Evolutionary conservation across 192 early-diverging fungal genomes (phyloP).

Genomic region (Chytriomyces sp.): DNA sequence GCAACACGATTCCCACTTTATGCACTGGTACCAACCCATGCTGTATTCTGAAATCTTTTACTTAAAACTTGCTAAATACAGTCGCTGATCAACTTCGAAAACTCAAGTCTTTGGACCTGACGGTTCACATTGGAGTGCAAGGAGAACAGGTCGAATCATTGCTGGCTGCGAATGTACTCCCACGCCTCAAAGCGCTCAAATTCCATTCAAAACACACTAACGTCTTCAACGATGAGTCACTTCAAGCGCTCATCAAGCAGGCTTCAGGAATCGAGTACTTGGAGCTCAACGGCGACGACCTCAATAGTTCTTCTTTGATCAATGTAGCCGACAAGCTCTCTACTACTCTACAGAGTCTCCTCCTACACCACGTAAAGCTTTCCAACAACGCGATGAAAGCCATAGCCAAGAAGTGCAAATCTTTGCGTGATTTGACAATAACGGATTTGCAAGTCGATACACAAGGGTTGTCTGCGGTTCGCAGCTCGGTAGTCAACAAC

Average conservation of each 20-base stretch:
- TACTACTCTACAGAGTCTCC: slow-evolving; percentile 34
- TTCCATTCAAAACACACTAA: slow-evolving; percentile 52
- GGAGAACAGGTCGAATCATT: slow-evolving; percentile 30
- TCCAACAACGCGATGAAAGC: slow-evolving; percentile 29
- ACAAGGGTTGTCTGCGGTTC: neutral
- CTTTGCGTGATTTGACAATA: slow-evolving; percentile 44
- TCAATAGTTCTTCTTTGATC: slow-evolving; percentile 17
- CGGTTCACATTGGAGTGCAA: slow-evolving; percentile 51
- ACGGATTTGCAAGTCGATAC: slow-evolving; percentile 40
- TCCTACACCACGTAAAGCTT: slow-evolving; percentile 43
- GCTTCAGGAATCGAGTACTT: slow-evolving; percentile 41
- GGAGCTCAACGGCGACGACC: slow-evolving; percentile 49
- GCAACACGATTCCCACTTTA: slow-evolving; percentile 34
- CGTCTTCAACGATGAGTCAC: slow-evolving; percentile 41
- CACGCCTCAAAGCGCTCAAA: slow-evolving; percentile 42
- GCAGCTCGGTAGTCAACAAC: neutral
- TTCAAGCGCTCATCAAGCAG: slow-evolving; percentile 22
- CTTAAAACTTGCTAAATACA: neutral
- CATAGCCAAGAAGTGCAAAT: slow-evolving; percentile 12
- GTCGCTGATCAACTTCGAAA: slow-evolving; percentile 28
- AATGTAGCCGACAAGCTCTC: slow-evolving; percentile 29
- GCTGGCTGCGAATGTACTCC: slow-evolving; percentile 25
- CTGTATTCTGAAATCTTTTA: neutral
- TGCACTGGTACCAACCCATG: slow-evolving; percentile 13
- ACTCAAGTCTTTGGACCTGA: slow-evolving; percentile 44